A percentile compares a stretch with the other conserved stretches of the same genome.
Evolutionary conservation across 108 stramenopile species (phyloP).

Genomic region (Pseudonitzschia multiseries): DNA sequence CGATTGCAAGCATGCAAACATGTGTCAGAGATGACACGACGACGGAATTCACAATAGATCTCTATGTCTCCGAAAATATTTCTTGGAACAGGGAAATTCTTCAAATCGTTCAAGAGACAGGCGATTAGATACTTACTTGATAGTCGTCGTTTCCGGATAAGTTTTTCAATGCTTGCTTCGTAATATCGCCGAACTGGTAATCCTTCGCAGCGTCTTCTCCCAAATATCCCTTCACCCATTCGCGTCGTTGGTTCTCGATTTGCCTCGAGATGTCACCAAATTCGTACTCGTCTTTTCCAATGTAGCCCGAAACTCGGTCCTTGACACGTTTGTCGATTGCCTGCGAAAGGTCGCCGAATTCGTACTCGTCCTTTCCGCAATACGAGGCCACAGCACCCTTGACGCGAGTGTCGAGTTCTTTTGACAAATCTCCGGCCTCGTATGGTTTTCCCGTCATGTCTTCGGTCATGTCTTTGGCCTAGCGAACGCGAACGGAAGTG

Average conservation of each 20-base stretch:
- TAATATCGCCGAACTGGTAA: conserved; percentile 65
- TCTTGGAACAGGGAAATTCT: neutral
- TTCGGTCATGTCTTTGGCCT: conserved; percentile 42
- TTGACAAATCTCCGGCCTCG: conserved; percentile 74
- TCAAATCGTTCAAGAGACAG: neutral
- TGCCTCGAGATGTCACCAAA: conserved; percentile 64
- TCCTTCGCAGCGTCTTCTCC: conserved; percentile 74
- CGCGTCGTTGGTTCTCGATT: conserved; percentile 52
- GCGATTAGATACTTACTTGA: conserved; percentile 15
- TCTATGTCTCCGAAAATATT: neutral
- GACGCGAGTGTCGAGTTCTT: conserved; percentile 63
- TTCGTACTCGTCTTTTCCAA: conserved; percentile 70
- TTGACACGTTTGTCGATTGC: conserved; percentile 70
- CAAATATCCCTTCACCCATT: conserved; percentile 67
- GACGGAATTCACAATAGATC: neutral
- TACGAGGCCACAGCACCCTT: conserved; percentile 63
- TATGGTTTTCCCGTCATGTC: conserved; percentile 79
- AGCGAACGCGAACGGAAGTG: neutral
- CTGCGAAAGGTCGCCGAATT: conserved; percentile 68
- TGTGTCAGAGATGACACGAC: neutral
- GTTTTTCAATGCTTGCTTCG: conserved; percentile 59
- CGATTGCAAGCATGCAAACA: neutral
- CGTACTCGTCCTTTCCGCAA: conserved; percentile 66
- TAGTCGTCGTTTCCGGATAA: conserved; percentile 74
- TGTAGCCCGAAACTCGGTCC: conserved; percentile 57